Base-by-base conservation (phyloP, 2,329 filamentous ascomycete species). In the Zasmidium cellare region DNA sequence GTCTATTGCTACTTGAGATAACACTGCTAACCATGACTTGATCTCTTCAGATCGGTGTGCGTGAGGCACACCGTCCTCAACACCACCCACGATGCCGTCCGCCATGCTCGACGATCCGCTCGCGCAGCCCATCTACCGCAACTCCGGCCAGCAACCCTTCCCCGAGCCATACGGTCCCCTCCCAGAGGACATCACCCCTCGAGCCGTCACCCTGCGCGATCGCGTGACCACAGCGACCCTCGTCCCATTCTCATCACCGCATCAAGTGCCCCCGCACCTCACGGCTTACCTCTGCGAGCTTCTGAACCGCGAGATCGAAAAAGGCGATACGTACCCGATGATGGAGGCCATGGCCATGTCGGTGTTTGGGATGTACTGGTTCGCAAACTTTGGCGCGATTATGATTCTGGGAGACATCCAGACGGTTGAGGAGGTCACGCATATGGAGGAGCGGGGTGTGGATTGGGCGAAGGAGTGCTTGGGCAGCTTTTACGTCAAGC, bases 401-500 rank as follows among this genome's bases (percentile, higher is more conserved):
- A 94, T 96, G 90, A 80, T 96, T 20, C 80, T 94, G 45, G 91
- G 92, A 56, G 85, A 88, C 67, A 85, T 93, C 57, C 83, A 85
- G 52, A 82, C 81, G 56, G 77, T 83, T 23, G 82, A 85, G 55
- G 85, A 78, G 55, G 67, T 81, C 28, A 71, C 74, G 45, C 70
- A 75, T 16, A 79, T 80, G 77, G 77, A 77, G 53, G 69, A 72
- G 22, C 65, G 71, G 3, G 76, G 76, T 50, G 72, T 70, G 64
- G 89, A 93, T 74, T 96, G 92, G 91, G 84, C 86, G 64, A 87
- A 87, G 69, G 82, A 89, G 68, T 96, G 91, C 68, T 79, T 96
- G 46, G 92, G 92, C 57, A 96, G 90, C 76, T 96, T 96, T 76
- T 96, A 94, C 76, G 90, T 96, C 80, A 92, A 94, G 77, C 91